Evolutionary conservation across 192 early-diverging fungal species (phyloP).

Genomic region (Coemansia sp.): DNA sequence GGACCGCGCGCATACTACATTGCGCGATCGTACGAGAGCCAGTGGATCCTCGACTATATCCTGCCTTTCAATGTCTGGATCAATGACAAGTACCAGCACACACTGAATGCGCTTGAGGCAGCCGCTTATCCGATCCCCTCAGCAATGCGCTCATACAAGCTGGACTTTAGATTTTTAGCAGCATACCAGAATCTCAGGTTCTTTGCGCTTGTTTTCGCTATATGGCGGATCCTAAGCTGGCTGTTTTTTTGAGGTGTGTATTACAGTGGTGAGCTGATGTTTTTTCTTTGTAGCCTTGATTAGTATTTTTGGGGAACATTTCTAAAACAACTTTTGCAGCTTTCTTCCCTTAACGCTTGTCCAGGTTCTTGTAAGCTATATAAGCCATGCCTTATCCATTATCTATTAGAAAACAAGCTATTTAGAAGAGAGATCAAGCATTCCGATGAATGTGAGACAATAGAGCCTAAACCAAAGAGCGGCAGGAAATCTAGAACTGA

Average conservation of each 20-base stretch:
- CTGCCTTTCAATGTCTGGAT: constrained; percentile 20
- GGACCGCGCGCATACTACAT: constrained; percentile 31
- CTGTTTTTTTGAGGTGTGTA: constrained; percentile 14
- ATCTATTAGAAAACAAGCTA: no score
- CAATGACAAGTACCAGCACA: constrained; percentile 34
- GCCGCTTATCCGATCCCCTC: constrained; percentile 14
- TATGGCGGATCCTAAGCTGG: constrained; percentile 15
- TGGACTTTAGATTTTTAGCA: constrained; percentile 46
- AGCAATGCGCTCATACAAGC: constrained; percentile 15
- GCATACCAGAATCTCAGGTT: constrained; percentile 44
- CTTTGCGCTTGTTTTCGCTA: constrained; percentile 13
- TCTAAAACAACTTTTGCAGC: no score
- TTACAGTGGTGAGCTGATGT: no score
- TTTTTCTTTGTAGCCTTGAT: no score
- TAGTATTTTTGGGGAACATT: no score
- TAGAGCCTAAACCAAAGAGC: no score
- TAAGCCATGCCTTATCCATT: no score
- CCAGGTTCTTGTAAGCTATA: no score
- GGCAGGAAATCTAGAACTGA: no score
- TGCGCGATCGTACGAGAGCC: constrained; percentile 52
- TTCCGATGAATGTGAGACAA: no score
- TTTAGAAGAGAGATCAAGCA: no score
- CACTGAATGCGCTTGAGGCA: constrained; percentile 13
- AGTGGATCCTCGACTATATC: constrained; percentile 41
- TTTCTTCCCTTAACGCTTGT: no score